Evolutionary conservation across 495 filamentous ascomycete genomes (phyloP).

Genomic region (Aspergillus haitiensis): DNA sequence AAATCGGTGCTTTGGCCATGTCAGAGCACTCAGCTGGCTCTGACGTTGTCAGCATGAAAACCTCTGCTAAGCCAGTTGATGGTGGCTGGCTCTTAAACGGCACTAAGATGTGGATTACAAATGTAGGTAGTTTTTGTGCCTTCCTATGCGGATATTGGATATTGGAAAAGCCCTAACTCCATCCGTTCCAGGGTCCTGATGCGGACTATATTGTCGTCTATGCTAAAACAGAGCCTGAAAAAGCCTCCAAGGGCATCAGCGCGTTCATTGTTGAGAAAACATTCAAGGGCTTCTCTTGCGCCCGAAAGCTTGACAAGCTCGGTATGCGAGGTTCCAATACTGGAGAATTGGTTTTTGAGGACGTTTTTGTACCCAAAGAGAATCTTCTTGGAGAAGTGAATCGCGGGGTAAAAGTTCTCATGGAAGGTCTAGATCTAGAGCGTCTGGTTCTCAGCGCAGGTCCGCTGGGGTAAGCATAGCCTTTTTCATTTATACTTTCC

Average conservation of each 20-base stretch:
- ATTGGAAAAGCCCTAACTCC: background rate
- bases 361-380: constrained; percentile 82
- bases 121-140: constrained; percentile 48
- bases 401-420: constrained; percentile 83
- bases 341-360: constrained; percentile 88
- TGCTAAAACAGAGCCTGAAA: constrained; percentile 84
- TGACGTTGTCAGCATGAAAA: constrained; percentile 96
- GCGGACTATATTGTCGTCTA: constrained; percentile 89
- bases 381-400: constrained; percentile 81
- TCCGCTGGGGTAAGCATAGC: constrained; percentile 62
- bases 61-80: constrained; percentile 72
- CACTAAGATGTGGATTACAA: constrained; percentile 99
- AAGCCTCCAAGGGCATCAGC: constrained; percentile 87
- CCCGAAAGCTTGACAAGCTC: constrained; percentile 94
- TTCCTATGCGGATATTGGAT: background rate
- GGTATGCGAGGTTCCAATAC: constrained; percentile 98
- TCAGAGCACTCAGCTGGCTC: constrained; percentile 87
- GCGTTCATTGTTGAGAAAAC: constrained; percentile 84
- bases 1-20: constrained; percentile 92
- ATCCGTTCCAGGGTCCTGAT: constrained; percentile 68
- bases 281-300: constrained; percentile 76
- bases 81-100: constrained; percentile 86
- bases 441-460: constrained; percentile 89
- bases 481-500: background rate
- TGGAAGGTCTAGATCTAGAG: constrained; percentile 95